Evolutionary conservation across 257 asterid genomes (phyloP), one percentile per base, ranked within the genome.

Genomic region (Nicotiana benthamiana): DNA sequence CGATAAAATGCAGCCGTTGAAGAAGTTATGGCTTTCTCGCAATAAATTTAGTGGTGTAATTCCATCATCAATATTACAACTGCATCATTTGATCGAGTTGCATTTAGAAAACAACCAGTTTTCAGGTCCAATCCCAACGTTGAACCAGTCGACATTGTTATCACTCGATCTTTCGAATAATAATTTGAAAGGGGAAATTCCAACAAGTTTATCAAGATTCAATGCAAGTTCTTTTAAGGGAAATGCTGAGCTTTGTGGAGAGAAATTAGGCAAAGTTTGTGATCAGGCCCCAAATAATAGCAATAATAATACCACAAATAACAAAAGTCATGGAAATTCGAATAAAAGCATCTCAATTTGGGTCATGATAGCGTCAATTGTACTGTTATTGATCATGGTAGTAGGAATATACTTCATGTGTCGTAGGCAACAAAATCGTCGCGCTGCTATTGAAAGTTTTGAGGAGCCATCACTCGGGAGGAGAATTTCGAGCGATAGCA

Each of bases 1-100:
- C 30, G 13, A 51, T 0, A 82, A 65, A 3, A 87, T 93, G 94
- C 67, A 0, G 18, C 91, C 91, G 0, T 79, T 95, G 89, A 93
- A 84, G 92, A 95, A 91, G 80, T 80, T 95, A 54, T 92, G 96
- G 96, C 82, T 95, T 13, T 87, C 94, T 0, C 82, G 83, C 52
- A 95, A 95, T 87, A 75, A 11, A 2, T 92, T 95, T 75, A 75
- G 87, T 15, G 97, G 98, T 48, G 88, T 16, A 57, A 85, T 91
- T 52, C 97, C 99, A 0, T 63, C 83, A 0, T 95, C 97, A 0
- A 61, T 93, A 22, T 79, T 79, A 27, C 40, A 79, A 0, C 10
- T 91, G 16, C 53, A 92, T 10, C 85, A 54, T 68, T 12, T 95
- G 60, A 74, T 88, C 28, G 97, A 95, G 11, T 40, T 92, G 34